These are phyloP conservation scores for Quercus alba DNA, from an alignment of 306 rosid species.

Conservation along the genomic window DNA sequence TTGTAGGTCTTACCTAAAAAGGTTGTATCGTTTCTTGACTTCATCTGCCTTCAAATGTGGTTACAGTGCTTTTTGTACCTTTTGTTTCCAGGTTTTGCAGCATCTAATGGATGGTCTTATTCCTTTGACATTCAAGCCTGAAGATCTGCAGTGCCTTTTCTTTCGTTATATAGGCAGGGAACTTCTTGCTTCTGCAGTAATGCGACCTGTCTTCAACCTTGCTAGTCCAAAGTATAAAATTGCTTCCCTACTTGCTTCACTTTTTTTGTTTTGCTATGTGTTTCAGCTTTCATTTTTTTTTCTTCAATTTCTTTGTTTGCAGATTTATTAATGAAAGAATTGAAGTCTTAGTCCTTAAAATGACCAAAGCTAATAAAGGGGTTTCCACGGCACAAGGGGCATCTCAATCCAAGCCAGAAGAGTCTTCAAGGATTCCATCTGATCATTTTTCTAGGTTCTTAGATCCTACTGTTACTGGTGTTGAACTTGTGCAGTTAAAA, in stretches of 20 bases:
- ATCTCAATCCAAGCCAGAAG: slow-evolving; percentile 53
- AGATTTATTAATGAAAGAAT: slow-evolving; percentile 95
- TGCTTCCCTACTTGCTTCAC: slow-evolving; percentile 20
- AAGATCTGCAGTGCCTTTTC: slow-evolving; percentile 83
- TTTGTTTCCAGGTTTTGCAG: slow-evolving; percentile 78
- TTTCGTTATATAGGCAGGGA: slow-evolving; percentile 82
- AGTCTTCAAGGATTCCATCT: slow-evolving; percentile 40
- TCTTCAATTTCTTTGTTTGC: slow-evolving; percentile 33
- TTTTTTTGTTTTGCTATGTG: slow-evolving; percentile 1
- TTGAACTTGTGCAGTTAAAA: slow-evolving; percentile 83
- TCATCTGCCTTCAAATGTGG: slow-evolving; percentile 10
- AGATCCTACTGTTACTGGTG: slow-evolving; percentile 90
- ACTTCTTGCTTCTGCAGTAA: slow-evolving; percentile 95
- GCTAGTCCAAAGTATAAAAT: slow-evolving; percentile 79
- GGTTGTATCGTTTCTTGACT: slow-evolving; percentile 9
- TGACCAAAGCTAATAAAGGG: slow-evolving; percentile 59
- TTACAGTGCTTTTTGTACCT: slow-evolving; percentile 28
- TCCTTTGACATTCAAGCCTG: slow-evolving; percentile 68
- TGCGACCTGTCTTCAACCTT: slow-evolving; percentile 82
- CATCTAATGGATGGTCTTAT: slow-evolving; percentile 89
- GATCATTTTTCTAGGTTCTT: slow-evolving; percentile 56
- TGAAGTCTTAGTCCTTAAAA: slow-evolving; percentile 67
- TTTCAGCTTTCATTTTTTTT: slow-evolving; percentile 27
- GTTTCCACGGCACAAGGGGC: slow-evolving; percentile 33
- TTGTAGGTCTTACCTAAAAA: slow-evolving; percentile 16